Conservation (phyloP, 2,329 filamentous ascomycete species). For the Penicillium sp. region DNA sequence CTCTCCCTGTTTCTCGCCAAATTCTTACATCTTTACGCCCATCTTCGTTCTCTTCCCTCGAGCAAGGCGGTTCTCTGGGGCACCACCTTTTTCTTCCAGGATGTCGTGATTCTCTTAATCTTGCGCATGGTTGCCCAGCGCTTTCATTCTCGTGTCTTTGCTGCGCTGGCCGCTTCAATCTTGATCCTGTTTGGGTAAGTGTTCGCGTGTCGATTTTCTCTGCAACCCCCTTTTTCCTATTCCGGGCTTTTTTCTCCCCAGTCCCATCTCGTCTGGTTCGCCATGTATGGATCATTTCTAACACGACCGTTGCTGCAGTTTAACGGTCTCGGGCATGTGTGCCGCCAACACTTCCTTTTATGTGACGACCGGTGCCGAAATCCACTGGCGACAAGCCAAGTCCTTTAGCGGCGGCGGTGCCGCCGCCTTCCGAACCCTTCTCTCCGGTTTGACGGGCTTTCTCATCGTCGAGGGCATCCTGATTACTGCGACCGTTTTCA, state of each 20-base stretch:
- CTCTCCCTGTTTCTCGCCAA: constrained; percentile 25
- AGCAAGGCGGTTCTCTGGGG: constrained; percentile 19
- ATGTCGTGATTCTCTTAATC: constrained; percentile 16
- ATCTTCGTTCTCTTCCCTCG: constrained; percentile 16
- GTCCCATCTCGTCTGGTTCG: too few relatives aligned
- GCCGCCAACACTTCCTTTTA: constrained; percentile 33
- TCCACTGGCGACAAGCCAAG: constrained; percentile 34
- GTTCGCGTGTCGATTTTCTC: constrained; percentile 1
- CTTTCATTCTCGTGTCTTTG: constrained; percentile 4
- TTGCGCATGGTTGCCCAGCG: constrained; percentile 11
- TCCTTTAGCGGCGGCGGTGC: constrained; percentile 29
- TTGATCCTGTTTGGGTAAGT: constrained; percentile 29
- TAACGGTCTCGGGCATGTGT: constrained; percentile 31
- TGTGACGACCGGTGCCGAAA: constrained; percentile 32
- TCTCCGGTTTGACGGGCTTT: constrained; percentile 32
- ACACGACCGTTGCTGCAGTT: too few relatives aligned
- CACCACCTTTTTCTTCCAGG: constrained; percentile 22
- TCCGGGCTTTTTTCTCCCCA: not conserved
- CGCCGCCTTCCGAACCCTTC: constrained; percentile 29
- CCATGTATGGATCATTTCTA: too few relatives aligned
- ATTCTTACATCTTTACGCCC: constrained; percentile 21
- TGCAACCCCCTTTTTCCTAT: not conserved
- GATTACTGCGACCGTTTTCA: constrained; percentile 22
- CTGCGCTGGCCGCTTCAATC: constrained; percentile 7
- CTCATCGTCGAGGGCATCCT: constrained; percentile 29